A percentile compares a stretch with the other conserved stretches of the same genome.
Conservation (phyloP, 495 filamentous ascomycete genomes). For the Neurospora sp. region DNA sequence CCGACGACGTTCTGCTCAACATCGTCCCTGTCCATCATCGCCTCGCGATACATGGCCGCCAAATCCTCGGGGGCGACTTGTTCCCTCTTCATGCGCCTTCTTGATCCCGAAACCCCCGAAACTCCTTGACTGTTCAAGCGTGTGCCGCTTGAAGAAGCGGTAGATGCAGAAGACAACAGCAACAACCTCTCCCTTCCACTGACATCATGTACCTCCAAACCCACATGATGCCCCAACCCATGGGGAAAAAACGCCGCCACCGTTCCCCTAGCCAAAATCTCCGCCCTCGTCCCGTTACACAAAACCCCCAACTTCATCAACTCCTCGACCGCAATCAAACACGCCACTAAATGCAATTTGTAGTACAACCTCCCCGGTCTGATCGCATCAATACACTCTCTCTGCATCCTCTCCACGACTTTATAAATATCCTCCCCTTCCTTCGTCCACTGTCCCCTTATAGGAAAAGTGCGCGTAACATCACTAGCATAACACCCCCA, state of each 20-base stretch:
- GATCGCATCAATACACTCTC: constrained; percentile 58
- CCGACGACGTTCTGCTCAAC: not conserved
- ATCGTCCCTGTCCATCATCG: not conserved
- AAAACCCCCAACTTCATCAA: constrained; percentile 61
- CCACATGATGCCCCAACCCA: constrained; percentile 81
- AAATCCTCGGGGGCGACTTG: constrained; percentile 9
- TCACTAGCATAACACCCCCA: constrained; percentile 85
- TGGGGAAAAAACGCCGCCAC: constrained; percentile 82
- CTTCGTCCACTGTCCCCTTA: constrained; percentile 52
- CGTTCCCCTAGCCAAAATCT: constrained; percentile 58
- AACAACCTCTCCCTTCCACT: constrained; percentile 18
- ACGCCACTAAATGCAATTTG: constrained; percentile 60
- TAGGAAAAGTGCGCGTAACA: constrained; percentile 78
- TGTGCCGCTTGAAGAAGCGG: not conserved
- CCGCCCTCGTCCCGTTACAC: constrained; percentile 44
- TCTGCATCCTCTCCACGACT: constrained; percentile 74
- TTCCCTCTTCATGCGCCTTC: constrained; percentile 10
- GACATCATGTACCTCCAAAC: constrained; percentile 84
- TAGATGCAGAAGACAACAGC: not conserved
- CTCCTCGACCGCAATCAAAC: constrained; percentile 59
- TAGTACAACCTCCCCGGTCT: constrained; percentile 56
- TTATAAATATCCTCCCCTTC: constrained; percentile 62
- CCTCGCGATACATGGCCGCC: constrained; percentile 13
- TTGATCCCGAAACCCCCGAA: not conserved
- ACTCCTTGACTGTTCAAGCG: not conserved